phyloP scores from a whole-genome alignment of 2,329 filamentous ascomycete species.

The Didymella lethalis region DNA sequence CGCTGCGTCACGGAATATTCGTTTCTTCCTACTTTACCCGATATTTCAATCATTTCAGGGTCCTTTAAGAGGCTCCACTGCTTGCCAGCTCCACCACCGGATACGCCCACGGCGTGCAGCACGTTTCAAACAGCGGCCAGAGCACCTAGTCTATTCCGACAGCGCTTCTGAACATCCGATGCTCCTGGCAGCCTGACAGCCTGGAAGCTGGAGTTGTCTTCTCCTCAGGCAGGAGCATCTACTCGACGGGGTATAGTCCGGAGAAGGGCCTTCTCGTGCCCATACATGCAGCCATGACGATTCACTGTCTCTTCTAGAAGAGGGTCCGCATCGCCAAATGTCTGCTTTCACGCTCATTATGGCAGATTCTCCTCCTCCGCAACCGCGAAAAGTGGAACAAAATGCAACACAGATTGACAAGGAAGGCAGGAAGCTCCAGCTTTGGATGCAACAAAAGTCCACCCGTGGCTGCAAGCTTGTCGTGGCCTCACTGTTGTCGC shows the following conservation, averaged over 20 bases:
- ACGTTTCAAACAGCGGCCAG: slow-evolving; percentile 28
- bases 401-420: slow-evolving; percentile 5
- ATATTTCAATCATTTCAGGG: slow-evolving; percentile 32
- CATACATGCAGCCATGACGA: slow-evolving; percentile 3
- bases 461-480: slow-evolving; percentile 10
- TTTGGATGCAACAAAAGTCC: slow-evolving; percentile 14
- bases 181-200: slow-evolving; percentile 4
- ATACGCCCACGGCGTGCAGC: slow-evolving; percentile 23
- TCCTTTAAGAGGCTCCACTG: slow-evolving; percentile 31
- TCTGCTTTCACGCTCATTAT: background rate
- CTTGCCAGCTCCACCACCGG: slow-evolving; percentile 28
- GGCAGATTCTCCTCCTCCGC: background rate
- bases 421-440: slow-evolving; percentile 2
- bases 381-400: slow-evolving; percentile 14
- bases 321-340: background rate
- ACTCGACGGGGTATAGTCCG: slow-evolving; percentile 14
- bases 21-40: slow-evolving; percentile 37
- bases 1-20: slow-evolving; percentile 22
- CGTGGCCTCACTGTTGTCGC: slow-evolving; percentile 9
- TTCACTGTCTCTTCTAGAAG: slow-evolving; percentile 1
- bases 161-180: slow-evolving; percentile 22
- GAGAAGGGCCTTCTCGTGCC: slow-evolving; percentile 9
- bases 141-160: slow-evolving; percentile 28
- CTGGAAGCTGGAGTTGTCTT: slow-evolving; percentile 1
- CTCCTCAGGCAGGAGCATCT: background rate